phyloP scores from a whole-genome alignment of 441 rosid genomes.

The Erysimum cheiri region DNA sequence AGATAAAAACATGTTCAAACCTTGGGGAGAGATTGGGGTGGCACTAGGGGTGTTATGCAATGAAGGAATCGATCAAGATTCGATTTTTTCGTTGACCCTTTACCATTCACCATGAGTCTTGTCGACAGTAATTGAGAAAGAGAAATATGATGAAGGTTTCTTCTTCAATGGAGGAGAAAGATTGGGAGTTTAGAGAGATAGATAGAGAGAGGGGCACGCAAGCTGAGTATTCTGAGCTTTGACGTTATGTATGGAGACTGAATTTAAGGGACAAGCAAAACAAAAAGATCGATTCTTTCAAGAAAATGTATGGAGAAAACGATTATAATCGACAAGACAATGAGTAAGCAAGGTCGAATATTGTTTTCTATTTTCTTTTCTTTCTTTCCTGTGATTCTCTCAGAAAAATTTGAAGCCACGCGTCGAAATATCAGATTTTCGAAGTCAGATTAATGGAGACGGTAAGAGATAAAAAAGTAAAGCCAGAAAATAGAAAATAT shows the following conservation, averaged over 20 bases:
- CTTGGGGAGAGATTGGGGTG: conserved; percentile 84
- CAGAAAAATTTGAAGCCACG: conserved; percentile 23
- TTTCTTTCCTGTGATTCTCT: neutral
- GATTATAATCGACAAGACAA: conserved; percentile 29
- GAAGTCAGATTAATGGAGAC: conserved; percentile 8
- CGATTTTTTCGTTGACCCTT: conserved; percentile 66
- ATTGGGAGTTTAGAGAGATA: conserved; percentile 16
- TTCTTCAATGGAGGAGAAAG: conserved; percentile 32
- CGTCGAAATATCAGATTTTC: conserved; percentile 25
- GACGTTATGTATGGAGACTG: conserved; percentile 42
- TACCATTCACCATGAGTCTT: conserved; percentile 63
- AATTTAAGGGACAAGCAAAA: conserved; percentile 43
- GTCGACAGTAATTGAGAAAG: conserved; percentile 50
- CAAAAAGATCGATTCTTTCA: conserved; percentile 26
- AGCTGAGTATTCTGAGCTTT: conserved; percentile 43
- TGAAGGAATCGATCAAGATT: conserved; percentile 86
- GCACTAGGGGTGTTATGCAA: conserved; percentile 80
- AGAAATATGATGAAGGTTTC: conserved; percentile 33
- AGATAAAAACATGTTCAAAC: conserved; percentile 43
- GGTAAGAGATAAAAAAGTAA: neutral
- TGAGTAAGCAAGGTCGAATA: conserved; percentile 43
- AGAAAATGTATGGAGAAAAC: conserved; percentile 17
- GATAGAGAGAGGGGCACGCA: conserved; percentile 39
- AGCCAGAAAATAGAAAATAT: conserved; percentile 24
- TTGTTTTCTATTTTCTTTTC: neutral